A percentile compares a stretch with the other conserved stretches of the same genome.
Evolutionary conservation across 768 basidiomycete genomes (phyloP).

Genomic region (Leccinum aurantiacum): DNA sequence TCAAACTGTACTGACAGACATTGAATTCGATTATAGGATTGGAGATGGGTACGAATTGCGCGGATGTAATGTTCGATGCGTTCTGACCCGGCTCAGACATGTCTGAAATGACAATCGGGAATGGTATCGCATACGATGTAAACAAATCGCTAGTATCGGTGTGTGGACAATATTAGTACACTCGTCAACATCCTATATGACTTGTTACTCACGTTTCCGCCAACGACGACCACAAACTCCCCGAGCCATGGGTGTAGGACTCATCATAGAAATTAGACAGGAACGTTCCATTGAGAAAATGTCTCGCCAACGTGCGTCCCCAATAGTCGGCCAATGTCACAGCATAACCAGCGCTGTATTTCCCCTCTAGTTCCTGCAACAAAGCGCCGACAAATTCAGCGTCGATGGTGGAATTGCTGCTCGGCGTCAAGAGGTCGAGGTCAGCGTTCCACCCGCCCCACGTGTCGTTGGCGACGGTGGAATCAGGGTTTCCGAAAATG

Average conservation of each 20-base stretch:
- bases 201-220: conserved; percentile 31
- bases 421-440: conserved; percentile 22
- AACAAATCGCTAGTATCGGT: conserved; percentile 33
- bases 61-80: conserved; percentile 17
- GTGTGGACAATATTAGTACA: background rate
- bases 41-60: conserved; percentile 30
- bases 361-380: conserved; percentile 29
- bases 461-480: conserved; percentile 16
- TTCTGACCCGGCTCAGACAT: conserved; percentile 28
- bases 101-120: conserved; percentile 39
- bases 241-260: conserved; percentile 35
- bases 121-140: conserved; percentile 35
- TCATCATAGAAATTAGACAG: conserved; percentile 30
- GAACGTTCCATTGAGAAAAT: conserved; percentile 41
- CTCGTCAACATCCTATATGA: too few species aligned
- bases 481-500: conserved; percentile 30
- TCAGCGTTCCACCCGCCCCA: conserved; percentile 38
- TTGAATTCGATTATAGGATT: conserved; percentile 39
- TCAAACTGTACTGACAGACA: conserved; percentile 24
- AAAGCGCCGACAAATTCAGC: conserved; percentile 19
- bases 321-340: conserved; percentile 33
- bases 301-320: conserved; percentile 31
- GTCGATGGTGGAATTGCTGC: conserved; percentile 17
- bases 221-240: conserved; percentile 35
- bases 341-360: conserved; percentile 29